Percentiles rank a stretch among this genome's conserved stretches.
Conservation (phyloP, 306 rosid genomes). For the Glycine tomentella region DNA sequence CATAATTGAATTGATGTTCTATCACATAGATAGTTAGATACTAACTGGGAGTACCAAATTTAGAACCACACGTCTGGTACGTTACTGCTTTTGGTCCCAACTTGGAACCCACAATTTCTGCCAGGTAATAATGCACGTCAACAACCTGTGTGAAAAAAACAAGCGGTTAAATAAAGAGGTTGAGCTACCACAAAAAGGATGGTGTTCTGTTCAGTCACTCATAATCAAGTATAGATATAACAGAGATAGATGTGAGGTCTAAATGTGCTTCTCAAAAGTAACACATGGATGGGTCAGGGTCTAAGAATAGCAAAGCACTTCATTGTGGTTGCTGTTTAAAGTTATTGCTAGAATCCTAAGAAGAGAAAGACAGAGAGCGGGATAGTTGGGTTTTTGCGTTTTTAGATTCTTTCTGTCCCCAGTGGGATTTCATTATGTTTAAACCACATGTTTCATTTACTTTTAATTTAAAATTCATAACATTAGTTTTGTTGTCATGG, state of each 20-base stretch:
- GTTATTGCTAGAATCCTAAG: slow-evolving; percentile 35
- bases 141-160: slow-evolving; percentile 26
- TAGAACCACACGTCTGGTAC: too few species aligned
- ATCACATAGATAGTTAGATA: neutral
- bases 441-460: slow-evolving; percentile 45
- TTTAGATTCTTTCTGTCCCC: slow-evolving; percentile 39
- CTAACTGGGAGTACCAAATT: neutral
- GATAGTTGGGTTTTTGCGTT: slow-evolving; percentile 15
- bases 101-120: too few species aligned
- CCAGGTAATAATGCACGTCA: slow-evolving; percentile 22
- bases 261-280: slow-evolving; percentile 36
- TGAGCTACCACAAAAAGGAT: slow-evolving; percentile 19
- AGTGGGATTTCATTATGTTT: slow-evolving; percentile 17
- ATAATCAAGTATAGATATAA: neutral
- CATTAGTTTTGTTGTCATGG: slow-evolving; percentile 38
- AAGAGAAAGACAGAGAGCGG: slow-evolving; percentile 21
- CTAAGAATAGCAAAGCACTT: slow-evolving; percentile 14
- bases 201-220: neutral
- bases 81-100: slow-evolving; percentile 21
- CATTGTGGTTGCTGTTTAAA: slow-evolving; percentile 54
- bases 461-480: too few species aligned
- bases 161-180: slow-evolving; percentile 32
- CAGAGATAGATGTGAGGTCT: slow-evolving; percentile 43
- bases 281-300: neutral
- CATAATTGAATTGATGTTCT: slow-evolving; percentile 35